Conservation (phyloP, 106 monocot species). For the Xerophyta viscosa region DNA sequence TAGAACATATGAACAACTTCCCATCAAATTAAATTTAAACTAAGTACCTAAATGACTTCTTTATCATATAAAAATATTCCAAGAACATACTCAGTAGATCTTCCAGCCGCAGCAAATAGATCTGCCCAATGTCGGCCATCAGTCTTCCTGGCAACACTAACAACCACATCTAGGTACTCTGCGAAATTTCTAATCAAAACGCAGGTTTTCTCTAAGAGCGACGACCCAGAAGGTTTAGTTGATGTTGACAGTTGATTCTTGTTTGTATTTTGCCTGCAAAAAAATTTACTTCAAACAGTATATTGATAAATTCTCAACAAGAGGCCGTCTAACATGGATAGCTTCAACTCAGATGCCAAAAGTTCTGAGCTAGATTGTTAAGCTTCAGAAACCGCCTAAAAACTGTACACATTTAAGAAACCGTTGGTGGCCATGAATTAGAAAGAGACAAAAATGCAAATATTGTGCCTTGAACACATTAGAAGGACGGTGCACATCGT, state of each 20-base stretch:
- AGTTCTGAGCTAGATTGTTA: not conserved
- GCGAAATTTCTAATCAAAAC: conserved; percentile 81
- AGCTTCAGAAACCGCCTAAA: no score
- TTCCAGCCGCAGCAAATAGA: conserved; percentile 93
- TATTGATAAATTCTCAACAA: no score
- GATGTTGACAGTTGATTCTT: conserved; percentile 49
- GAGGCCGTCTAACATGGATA: no score
- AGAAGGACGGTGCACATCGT: no score
- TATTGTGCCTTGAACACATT: no score
- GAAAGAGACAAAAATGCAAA: no score
- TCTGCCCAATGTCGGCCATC: conserved; percentile 99
- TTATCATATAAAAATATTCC: not conserved
- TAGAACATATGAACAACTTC: no score
- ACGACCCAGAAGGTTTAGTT: conserved; percentile 22
- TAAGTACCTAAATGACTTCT: no score
- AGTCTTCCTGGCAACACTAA: conserved; percentile 97
- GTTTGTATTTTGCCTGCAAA: conserved; percentile 63
- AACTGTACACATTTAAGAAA: no score
- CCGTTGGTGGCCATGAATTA: no score
- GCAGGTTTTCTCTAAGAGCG: conserved; percentile 91
- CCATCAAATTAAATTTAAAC: no score
- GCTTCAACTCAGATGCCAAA: no score
- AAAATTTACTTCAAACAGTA: not conserved
- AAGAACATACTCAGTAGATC: conserved; percentile 91
- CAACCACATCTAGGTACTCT: conserved; percentile 96